Conservation (phyloP, 2,329 filamentous ascomycete genomes). For the Fusarium hostae region DNA sequence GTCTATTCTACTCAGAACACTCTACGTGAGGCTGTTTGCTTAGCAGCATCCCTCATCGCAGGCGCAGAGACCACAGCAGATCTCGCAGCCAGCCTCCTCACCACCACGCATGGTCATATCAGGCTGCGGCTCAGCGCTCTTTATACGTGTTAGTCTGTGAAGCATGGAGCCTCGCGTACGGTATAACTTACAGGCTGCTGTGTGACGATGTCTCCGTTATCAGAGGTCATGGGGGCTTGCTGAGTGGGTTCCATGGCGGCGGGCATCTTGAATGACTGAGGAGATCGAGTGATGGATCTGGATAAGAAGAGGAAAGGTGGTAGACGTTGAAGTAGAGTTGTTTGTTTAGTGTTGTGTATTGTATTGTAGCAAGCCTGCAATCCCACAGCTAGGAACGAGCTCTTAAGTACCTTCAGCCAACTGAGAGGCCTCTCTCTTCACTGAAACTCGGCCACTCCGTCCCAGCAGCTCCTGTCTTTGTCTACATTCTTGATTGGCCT, state of each 20-base stretch:
- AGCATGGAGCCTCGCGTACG: background rate
- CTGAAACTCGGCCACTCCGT: conserved; percentile 19
- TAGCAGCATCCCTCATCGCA: conserved; percentile 58
- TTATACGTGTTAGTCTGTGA: conserved; percentile 10
- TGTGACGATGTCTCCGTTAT: conserved; percentile 50
- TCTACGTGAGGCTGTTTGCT: background rate
- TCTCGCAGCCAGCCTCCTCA: conserved; percentile 58
- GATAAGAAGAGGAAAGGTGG: background rate
- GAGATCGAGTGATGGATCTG: background rate
- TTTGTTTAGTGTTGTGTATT: conserved; percentile 17
- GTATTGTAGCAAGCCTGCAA: conserved; percentile 19
- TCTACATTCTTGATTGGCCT: conserved; percentile 19
- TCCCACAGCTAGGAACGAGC: conserved; percentile 25
- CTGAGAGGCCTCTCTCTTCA: conserved; percentile 18
- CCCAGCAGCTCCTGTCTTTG: background rate
- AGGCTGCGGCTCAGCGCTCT: conserved; percentile 55
- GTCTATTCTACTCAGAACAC: conserved; percentile 3
- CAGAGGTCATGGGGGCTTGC: conserved; percentile 57
- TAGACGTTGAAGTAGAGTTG: conserved; percentile 26
- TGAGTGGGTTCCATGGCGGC: conserved; percentile 54
- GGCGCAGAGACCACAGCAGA: conserved; percentile 59
- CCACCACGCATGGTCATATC: conserved; percentile 57
- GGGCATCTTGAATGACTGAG: conserved; percentile 52
- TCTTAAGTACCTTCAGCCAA: conserved; percentile 31
- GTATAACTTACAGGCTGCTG: conserved; percentile 55